phyloP scores from a whole-genome alignment of 257 asterid species.

The Ilex asprella region DNA sequence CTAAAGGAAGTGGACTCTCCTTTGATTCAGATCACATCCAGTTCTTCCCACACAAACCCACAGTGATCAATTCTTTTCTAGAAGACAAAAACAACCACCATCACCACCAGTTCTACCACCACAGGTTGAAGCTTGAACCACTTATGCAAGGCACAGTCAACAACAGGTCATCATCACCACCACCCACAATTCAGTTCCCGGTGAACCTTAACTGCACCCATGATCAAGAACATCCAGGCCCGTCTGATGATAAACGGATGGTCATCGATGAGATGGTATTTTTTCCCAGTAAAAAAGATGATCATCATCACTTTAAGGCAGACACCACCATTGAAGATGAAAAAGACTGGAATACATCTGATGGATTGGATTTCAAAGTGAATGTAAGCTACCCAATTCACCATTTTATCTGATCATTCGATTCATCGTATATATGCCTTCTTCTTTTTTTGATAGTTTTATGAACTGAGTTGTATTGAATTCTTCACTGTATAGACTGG shows the following conservation, averaged over 20 bases:
- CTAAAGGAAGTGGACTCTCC: constrained; percentile 85
- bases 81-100: constrained; percentile 11
- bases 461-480: not conserved
- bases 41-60: constrained; percentile 13
- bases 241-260: constrained; percentile 24
- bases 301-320: constrained; percentile 3
- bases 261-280: constrained; percentile 64
- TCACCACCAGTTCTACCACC: constrained; percentile 6
- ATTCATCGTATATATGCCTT: not conserved
- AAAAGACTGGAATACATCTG: constrained; percentile 15
- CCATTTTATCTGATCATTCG: not conserved
- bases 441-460: too few relatives aligned
- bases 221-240: not conserved
- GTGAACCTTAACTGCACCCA: constrained; percentile 37
- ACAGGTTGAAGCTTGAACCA: constrained; percentile 10
- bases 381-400: constrained; percentile 36
- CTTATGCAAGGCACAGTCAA: constrained; percentile 28
- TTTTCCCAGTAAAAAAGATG: constrained; percentile 43
- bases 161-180: constrained; percentile 34
- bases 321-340: constrained; percentile 11
- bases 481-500: constrained; percentile 40
- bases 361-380: constrained; percentile 47
- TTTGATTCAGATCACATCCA: constrained; percentile 71
- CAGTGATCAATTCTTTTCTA: constrained; percentile 10
- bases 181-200: constrained; percentile 69